Evolutionary conservation across 306 rosid genomes (phyloP).

Genomic region (Lathyrus sativus): DNA sequence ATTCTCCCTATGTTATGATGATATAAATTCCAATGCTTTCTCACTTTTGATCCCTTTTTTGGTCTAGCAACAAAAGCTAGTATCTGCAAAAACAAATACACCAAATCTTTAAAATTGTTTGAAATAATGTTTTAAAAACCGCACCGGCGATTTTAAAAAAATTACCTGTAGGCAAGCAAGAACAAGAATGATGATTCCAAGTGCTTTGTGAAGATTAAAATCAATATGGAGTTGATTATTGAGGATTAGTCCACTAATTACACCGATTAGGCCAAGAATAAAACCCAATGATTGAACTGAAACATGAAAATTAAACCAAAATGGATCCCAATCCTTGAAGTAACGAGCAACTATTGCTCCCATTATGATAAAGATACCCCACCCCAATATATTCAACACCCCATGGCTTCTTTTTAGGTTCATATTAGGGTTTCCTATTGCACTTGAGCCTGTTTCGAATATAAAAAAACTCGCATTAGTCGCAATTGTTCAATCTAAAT

Average conservation of each 20-base stretch:
- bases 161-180: slow-evolving; percentile 74
- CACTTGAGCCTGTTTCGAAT: slow-evolving; percentile 49
- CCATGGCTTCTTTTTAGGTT: slow-evolving; percentile 71
- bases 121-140: neutral
- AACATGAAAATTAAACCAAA: slow-evolving; percentile 68
- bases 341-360: slow-evolving; percentile 72
- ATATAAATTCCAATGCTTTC: slow-evolving; percentile 77
- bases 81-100: slow-evolving; percentile 40
- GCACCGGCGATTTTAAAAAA: neutral
- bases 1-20: slow-evolving; percentile 66
- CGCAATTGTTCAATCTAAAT: neutral
- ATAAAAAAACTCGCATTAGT: neutral
- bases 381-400: slow-evolving; percentile 63
- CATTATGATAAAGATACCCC: slow-evolving; percentile 70
- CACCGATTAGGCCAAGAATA: slow-evolving; percentile 56
- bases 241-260: slow-evolving; percentile 56
- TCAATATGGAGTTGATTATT: slow-evolving; percentile 42
- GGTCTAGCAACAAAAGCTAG: slow-evolving; percentile 72
- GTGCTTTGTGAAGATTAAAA: slow-evolving; percentile 55
- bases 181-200: slow-evolving; percentile 67
- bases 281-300: slow-evolving; percentile 61
- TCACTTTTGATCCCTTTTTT: slow-evolving; percentile 50
- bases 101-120: neutral
- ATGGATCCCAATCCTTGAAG: slow-evolving; percentile 56
- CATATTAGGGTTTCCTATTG: slow-evolving; percentile 23